These are phyloP conservation scores for Lactarius hatsudake DNA, from an alignment of 768 basidiomycete genomes.

Conservation along the genomic window DNA sequence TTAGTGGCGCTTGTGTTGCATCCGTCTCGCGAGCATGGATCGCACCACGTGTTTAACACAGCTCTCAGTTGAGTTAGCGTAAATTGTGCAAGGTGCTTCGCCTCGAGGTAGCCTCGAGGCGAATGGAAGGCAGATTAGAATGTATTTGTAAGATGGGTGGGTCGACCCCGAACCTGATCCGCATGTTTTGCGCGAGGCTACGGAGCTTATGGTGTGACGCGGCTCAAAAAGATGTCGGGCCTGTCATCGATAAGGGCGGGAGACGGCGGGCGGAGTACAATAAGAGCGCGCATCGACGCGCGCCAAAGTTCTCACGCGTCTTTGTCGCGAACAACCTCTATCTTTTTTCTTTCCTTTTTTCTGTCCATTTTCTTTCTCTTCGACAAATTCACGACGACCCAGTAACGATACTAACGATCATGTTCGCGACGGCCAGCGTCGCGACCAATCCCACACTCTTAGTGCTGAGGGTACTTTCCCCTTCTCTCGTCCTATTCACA, in stretches of 20 bases:
- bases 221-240: neutral
- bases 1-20: too few species aligned
- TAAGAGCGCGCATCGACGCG: conserved; percentile 5
- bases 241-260: conserved; percentile 8
- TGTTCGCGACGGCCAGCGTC: conserved; percentile 14
- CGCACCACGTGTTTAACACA: conserved; percentile 1
- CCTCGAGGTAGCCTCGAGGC: conserved; percentile 22
- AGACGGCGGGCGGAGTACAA: conserved; percentile 1
- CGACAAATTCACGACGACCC: conserved; percentile 13
- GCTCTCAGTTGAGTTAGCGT: conserved; percentile 6
- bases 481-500: conserved; percentile 59
- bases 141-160: neutral
- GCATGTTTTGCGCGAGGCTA: conserved; percentile 15
- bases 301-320: conserved; percentile 8
- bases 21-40: neutral
- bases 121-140: neutral
- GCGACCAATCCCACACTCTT: conserved; percentile 44
- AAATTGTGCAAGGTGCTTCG: neutral
- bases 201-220: neutral
- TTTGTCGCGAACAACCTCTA: neutral
- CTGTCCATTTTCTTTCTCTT: neutral
- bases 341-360: neutral
- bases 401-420: conserved; percentile 19
- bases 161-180: conserved; percentile 10
- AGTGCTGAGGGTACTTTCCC: conserved; percentile 62